Conservation (phyloP, 78 protist species). For the Speleostelium caveatum region DNA sequence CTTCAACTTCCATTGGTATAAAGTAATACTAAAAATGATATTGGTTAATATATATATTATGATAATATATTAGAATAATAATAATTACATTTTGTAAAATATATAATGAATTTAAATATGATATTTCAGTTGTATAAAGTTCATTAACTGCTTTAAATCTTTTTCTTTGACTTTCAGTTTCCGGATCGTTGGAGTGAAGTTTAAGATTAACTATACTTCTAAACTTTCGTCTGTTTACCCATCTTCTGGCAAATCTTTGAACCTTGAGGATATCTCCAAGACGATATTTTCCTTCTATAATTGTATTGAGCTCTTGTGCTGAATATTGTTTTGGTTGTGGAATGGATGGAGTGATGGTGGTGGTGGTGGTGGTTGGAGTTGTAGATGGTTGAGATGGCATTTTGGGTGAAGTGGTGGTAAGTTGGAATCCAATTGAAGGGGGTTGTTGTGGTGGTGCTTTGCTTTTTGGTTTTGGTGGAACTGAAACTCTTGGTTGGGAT, state of each 20-base stretch:
- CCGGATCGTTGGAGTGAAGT: constrained; percentile 42
- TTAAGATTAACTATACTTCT: constrained; percentile 7
- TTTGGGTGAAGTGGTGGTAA: neutral
- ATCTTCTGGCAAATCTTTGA: constrained; percentile 50
- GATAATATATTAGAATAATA: neutral
- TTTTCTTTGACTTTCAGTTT: constrained; percentile 54
- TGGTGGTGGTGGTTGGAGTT: neutral
- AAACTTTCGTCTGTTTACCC: constrained; percentile 32
- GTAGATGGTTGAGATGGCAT: neutral
- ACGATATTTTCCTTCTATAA: constrained; percentile 38
- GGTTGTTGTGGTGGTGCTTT: neutral
- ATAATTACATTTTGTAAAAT: constrained; percentile 52
- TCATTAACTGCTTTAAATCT: constrained; percentile 51
- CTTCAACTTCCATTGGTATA: constrained; percentile 78
- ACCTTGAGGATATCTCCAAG: constrained; percentile 49
- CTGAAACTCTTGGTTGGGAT: neutral
- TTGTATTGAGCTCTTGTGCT: neutral
- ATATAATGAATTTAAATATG: constrained; percentile 61
- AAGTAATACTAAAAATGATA: constrained; percentile 29
- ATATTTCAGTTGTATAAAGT: constrained; percentile 53
- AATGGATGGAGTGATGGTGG: neutral
- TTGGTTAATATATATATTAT: neutral
- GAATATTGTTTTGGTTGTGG: constrained; percentile 5
- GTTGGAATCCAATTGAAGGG: neutral
- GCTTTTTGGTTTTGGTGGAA: neutral